These are phyloP conservation scores for Butyriboletus appendiculatus DNA, from an alignment of 1,284 basidiomycete species.

Conservation along the genomic window DNA sequence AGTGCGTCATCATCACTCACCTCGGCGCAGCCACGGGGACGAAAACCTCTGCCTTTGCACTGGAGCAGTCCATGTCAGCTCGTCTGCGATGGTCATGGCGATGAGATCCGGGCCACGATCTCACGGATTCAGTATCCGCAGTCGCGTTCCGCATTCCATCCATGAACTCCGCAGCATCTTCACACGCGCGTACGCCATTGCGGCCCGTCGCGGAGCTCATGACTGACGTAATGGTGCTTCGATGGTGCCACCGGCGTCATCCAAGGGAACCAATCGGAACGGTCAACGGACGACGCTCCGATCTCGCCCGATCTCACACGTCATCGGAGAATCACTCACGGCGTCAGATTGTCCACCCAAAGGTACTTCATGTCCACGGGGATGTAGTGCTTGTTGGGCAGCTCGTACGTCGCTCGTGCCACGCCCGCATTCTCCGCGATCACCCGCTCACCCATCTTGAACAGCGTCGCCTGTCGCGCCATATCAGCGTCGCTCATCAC, in stretches of 20 bases:
- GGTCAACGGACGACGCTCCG: constrained; percentile 3
- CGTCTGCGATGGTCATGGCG: constrained; percentile 2
- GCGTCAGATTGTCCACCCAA: constrained; percentile 52
- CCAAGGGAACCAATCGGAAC: constrained; percentile 11
- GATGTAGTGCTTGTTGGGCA: constrained; percentile 96
- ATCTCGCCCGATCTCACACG: constrained; percentile 24
- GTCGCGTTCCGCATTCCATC: constrained; percentile 2
- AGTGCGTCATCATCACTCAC: constrained; percentile 41
- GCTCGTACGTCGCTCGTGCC: constrained; percentile 65
- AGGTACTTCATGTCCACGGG: constrained; percentile 77
- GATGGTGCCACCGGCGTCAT: constrained; percentile 31
- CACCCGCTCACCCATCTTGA: constrained; percentile 83
- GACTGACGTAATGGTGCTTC: constrained; percentile 24
- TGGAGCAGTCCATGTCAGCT: constrained; percentile 39
- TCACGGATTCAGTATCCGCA: constrained; percentile 12
- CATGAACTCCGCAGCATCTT: constrained; percentile 12
- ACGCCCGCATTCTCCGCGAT: constrained; percentile 67
- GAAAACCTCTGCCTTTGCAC: constrained; percentile 80
- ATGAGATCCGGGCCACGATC: constrained; percentile 16
- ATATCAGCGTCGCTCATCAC: background rate
- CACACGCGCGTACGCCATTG: too few relatives aligned
- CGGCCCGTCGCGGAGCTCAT: constrained; percentile 4
- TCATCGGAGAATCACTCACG: constrained; percentile 38
- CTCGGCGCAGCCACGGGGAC: constrained; percentile 79
- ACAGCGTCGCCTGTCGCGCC: constrained; percentile 74